Evolutionary conservation across 1,284 basidiomycete genomes (phyloP), one percentile per base, ranked within the genome.

Genomic region (Bjerkandera adusta): DNA sequence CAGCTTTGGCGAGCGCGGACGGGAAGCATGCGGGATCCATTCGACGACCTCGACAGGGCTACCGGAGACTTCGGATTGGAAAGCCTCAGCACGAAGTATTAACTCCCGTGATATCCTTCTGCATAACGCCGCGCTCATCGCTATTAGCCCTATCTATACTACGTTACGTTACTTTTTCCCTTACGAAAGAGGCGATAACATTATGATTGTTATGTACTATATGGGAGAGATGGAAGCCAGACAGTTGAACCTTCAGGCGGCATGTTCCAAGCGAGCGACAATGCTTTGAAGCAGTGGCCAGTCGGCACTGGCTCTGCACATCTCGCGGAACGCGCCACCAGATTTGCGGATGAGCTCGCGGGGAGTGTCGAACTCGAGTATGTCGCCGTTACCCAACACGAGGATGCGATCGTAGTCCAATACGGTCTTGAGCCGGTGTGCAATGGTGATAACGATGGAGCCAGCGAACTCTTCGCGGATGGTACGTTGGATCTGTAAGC

Each of bases 381-480:
- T 72, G 41, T 73, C 68, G 8, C 81, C 81, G 5, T 83, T 80
- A 45, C 87, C 78, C 6, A 95, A 68, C 3, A 94, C 88, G 29
- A 96, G 66, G 35, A 96, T 75, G 1, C 88, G 73, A 61, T 94
- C 89, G 58, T 89, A 92, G 60, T 92, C 85, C 54, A 87, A 75
- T 36, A 86, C 76, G 0, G 87, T 88, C 56, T 81, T 84, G 18
- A 87, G 61, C 5, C 84, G 71, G 59, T 90, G 88, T 0, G 91
- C 92, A 53, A 94, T 92, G 1, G 89, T 93, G 51, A 96, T 77
- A 18, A 94, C 80, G 29, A 91, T 85, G 0, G 85, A 79, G 3
- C 76, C 72, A 10, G 75, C 69, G 52, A 93, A 81, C 58, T 89
- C 87, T 56, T 86, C 79, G 32, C 87, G 79, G 45, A 95, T 85